Base-by-base conservation (phyloP, 441 rosid genomes). In the Isatis lusitanica region DNA sequence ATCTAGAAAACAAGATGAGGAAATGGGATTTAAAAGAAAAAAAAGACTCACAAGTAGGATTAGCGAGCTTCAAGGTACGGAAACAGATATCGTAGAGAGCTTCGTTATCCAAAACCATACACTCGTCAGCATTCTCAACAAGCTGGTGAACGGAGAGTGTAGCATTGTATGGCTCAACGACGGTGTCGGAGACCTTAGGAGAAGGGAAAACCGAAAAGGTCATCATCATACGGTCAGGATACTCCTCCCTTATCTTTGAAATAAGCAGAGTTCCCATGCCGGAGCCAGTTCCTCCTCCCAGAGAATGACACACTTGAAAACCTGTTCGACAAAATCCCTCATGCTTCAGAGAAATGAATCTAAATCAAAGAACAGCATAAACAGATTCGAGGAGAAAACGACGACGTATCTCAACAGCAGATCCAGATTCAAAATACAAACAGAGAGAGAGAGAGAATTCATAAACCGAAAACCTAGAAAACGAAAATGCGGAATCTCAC, bases 181-280 rank as follows among this genome's bases (percentile, higher is more conserved):
- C 98, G 0, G 97, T 93, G 81, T 91, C 98, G 0, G 98, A 93
- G 76, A 93, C 98, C 81, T 93, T 93, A 26, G 98, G 98, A n/a
- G 98, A 93, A 28, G 98, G 98, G 66, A 93, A 91, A 64, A 93
- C 98, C 16, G 98, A 93, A 85, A 93, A 91, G 4, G 98, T 91
- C 76, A 93, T 84, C 98, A 93, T 91, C 98, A 93, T 93, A 63
- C 78, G 78, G 57, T 78, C 81, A 0, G 78, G 81, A 79, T 78
- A 78, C 35, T 78, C 81, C 24, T 78, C 81, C 13, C 81, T 73
- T 0, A 78, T 78, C 79, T 84, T 84, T 1, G 87, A 84, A 51
- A 84, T 84, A 18, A 84, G 73, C 59, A 84, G 77, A 1, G 83
- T 84, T 28, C 87, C 85, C 87, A 84, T 84, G 3, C 87, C 85